Base-by-base conservation (phyloP, 768 basidiomycete genomes). In the Russula virescens region DNA sequence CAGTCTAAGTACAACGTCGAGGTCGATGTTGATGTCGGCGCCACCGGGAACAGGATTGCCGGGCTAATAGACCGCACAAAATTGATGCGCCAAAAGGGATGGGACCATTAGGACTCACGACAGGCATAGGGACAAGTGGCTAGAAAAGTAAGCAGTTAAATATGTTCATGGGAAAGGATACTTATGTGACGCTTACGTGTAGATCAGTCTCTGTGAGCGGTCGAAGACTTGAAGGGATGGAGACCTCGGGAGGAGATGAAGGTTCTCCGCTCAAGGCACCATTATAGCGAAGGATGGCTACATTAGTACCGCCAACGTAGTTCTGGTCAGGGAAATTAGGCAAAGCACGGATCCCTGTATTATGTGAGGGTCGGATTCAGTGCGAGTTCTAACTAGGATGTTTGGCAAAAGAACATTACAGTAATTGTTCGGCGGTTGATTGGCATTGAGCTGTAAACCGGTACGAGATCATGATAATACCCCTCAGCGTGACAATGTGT, bases 371-470 rank as follows among this genome's bases (percentile, higher is more conserved):
- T 28, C 6, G 54, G 31, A 46, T 46, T 19, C n/a, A 53, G 42
- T 5, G 38, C 23, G 5, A 47, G 31, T 19, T 49, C 25, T 3
- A 48, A 25, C 23, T 28, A 3, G 0, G 11, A 21, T 55, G 14
- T 23, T 19, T 21, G 5, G 2, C 11, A 10, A 47, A 35, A 51
- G n/a, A 35, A 35, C 34, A 5, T 19, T 47, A 63, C 62, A 64
- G 52, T 55, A 64, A 49, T 64, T 61, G 19, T 2, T 16, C 23
- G 43, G 31, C 0, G 56, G 11, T 48, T 70, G 65, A 58, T 71
- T 62, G 8, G 72, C 70, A 21, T 63, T 53, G 23, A 63, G 43
- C 62, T 63, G 56, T 13, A 46, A 31, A 16, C 13, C 0, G 55
- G 42, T 31, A 10, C 11, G 10, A 11, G 8, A 31, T 19, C 52